Evolutionary conservation across 2,329 filamentous ascomycete species (phyloP).

Genomic region (Zymoseptoria pseudotritici): DNA sequence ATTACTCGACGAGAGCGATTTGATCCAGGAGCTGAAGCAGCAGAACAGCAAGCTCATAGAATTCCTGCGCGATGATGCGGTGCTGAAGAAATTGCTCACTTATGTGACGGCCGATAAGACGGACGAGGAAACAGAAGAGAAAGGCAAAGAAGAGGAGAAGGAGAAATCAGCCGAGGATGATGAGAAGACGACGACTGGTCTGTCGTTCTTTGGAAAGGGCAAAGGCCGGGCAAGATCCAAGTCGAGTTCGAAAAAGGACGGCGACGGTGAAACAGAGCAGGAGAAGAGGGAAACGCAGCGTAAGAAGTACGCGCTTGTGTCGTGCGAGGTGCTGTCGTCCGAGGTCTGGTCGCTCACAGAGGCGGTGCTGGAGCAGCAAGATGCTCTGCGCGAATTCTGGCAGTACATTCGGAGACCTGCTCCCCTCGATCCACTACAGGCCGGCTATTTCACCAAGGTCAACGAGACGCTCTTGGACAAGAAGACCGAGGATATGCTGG

Average conservation of each 20-base stretch:
- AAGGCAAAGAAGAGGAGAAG: conserved; percentile 26
- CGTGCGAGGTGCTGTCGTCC: conserved; percentile 87
- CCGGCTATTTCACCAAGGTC: conserved; percentile 97
- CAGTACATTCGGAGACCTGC: conserved; percentile 75
- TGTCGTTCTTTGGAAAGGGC: conserved; percentile 42
- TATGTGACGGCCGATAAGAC: conserved; percentile 78
- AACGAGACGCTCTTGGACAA: conserved; percentile 97
- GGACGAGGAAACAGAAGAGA: conserved; percentile 35
- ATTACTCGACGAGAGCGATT: conserved; percentile 87
- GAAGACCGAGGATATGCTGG: conserved; percentile 96
- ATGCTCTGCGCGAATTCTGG: conserved; percentile 80
- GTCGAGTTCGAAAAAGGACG: conserved; percentile 34
- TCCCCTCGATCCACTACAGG: conserved; percentile 84
- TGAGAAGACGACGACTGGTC: conserved; percentile 32
- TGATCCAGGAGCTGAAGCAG: conserved; percentile 96
- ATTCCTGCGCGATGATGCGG: conserved; percentile 79
- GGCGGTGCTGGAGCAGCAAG: conserved; percentile 76
- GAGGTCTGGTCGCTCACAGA: conserved; percentile 97
- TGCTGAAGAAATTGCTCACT: conserved; percentile 77
- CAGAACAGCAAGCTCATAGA: conserved; percentile 97
- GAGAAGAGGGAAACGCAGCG: conserved; percentile 85
- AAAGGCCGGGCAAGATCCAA: conserved; percentile 37
- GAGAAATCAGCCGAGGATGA: conserved; percentile 48
- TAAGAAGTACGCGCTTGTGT: conserved; percentile 87
- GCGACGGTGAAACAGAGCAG: conserved; percentile 39